A percentile compares a stretch with the other conserved stretches of the same genome.
These are phyloP conservation scores for Sonneratia caseolaris DNA, from an alignment of 345 rosid genomes.

Conservation along the genomic window DNA sequence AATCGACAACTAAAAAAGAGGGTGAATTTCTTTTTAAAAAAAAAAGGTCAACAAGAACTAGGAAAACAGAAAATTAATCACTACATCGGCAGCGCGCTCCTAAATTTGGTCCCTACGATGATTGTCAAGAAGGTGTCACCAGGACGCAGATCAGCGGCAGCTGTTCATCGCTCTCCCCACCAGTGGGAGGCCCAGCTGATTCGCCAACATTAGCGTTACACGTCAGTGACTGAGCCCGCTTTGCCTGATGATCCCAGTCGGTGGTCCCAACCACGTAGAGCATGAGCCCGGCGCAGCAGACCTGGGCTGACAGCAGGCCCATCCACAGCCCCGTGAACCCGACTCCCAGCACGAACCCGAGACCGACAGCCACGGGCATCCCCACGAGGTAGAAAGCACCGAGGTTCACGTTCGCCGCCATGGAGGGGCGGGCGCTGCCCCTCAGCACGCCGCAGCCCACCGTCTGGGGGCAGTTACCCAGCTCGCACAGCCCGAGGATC, in stretches of 20 bases:
- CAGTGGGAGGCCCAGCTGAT: neutral
- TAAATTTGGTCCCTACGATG: neutral
- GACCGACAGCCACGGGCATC: constrained; percentile 83
- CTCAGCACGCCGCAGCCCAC: constrained; percentile 87
- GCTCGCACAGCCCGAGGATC: constrained; percentile 70
- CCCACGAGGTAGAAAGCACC: constrained; percentile 87
- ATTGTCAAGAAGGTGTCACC: constrained; percentile 10
- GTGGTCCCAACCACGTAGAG: constrained; percentile 74
- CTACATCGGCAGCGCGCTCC: neutral
- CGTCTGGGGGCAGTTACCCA: constrained; percentile 92
- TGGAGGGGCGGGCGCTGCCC: constrained; percentile 76
- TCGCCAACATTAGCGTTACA: constrained; percentile 9
- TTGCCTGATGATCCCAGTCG: constrained; percentile 65
- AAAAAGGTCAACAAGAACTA: neutral
- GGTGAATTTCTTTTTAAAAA: neutral
- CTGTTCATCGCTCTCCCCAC: constrained; percentile 4
- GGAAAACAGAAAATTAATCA: neutral
- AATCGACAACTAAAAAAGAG: too few relatives aligned
- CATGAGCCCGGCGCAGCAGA: constrained; percentile 82
- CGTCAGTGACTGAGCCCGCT: constrained; percentile 50
- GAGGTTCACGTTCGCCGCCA: constrained; percentile 82
- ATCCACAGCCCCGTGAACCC: constrained; percentile 89
- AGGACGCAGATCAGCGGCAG: constrained; percentile 14
- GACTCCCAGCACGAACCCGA: constrained; percentile 54
- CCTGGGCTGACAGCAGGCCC: constrained; percentile 80